Base-by-base conservation (phyloP, 495 filamentous ascomycete genomes). In the Xylaria flabelliformis region DNA sequence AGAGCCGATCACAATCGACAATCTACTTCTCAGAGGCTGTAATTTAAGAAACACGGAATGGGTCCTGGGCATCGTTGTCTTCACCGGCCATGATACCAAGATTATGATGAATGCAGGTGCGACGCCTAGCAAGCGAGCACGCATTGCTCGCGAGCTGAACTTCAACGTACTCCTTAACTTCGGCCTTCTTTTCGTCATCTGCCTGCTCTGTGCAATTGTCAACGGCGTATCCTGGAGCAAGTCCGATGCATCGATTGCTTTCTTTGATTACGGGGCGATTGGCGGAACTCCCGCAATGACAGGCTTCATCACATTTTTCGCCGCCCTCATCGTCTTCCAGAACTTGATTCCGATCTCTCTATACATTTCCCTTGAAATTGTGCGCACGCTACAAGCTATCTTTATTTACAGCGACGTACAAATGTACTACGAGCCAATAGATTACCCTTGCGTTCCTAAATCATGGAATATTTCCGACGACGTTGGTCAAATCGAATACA, bases 381-480 rank as follows among this genome's bases (percentile, higher is more conserved):
- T 98, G 65, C 92, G 94, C 69, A 96, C 95, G 3, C 84, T 90
- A 17, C 97, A 99, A 81, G 97, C 95, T 3, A 91, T 95, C 81
- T 99, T 99, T 85, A 99, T 99, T 74, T 97, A 96, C 83, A 97
- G 91, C 81, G 97, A 99, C 80, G 82, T 92, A 4, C 88, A 89
- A 75, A 99, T 99, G 95, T 98, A 98, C 80, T 97, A 99, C 83
- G 95, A 95, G 29, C 91, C 89, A 78, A 87, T 98, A 76, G 94
- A 96, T 76, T 93, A 97, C 75, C 93, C 94, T 2, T 99, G 97
- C 79, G 93, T 97, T 6, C 97, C 97, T 15, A 98, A 98, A 75
- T 94, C 96, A 2, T 99, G 97, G 97, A 99, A 98, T 80, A 98
- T 99, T 70, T 97, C 94, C 1, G 97, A 99, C 76, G 97, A 99